Evolutionary conservation across 495 filamentous ascomycete species (phyloP).

Genomic region (Penicillium simplicissimum): DNA sequence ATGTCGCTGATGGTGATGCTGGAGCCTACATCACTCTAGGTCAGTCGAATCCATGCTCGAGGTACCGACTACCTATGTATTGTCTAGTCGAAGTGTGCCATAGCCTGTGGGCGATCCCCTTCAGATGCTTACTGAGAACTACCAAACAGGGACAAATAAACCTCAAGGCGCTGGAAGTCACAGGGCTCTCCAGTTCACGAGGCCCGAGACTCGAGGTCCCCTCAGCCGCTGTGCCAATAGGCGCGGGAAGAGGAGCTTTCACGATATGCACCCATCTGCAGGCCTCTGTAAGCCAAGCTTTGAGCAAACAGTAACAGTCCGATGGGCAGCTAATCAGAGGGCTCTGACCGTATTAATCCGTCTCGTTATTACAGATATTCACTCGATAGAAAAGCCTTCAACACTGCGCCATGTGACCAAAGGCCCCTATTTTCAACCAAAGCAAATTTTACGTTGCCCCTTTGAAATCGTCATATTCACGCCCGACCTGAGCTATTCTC

Average conservation of each 20-base stretch:
- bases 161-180: background rate
- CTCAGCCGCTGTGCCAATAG: slow-evolving; percentile 1
- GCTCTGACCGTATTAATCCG: background rate
- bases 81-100: background rate
- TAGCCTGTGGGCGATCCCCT: background rate
- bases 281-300: background rate
- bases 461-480: too few relatives aligned
- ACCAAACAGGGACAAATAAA: background rate
- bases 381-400: background rate
- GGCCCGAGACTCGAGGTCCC: background rate
- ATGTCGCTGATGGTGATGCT: background rate
- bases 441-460: background rate
- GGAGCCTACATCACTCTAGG: background rate
- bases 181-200: background rate
- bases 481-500: too few relatives aligned
- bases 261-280: slow-evolving; percentile 1
- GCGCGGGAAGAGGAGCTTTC: background rate
- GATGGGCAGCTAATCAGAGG: background rate
- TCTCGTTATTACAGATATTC: background rate
- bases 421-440: background rate
- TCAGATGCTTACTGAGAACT: background rate
- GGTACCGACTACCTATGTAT: background rate
- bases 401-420: background rate
- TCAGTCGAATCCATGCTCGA: too few relatives aligned
- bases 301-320: background rate